A percentile compares a stretch with the other conserved stretches of the same genome.
Conservation (phyloP, 1,284 basidiomycete species). For the Tylopilus sp. region DNA sequence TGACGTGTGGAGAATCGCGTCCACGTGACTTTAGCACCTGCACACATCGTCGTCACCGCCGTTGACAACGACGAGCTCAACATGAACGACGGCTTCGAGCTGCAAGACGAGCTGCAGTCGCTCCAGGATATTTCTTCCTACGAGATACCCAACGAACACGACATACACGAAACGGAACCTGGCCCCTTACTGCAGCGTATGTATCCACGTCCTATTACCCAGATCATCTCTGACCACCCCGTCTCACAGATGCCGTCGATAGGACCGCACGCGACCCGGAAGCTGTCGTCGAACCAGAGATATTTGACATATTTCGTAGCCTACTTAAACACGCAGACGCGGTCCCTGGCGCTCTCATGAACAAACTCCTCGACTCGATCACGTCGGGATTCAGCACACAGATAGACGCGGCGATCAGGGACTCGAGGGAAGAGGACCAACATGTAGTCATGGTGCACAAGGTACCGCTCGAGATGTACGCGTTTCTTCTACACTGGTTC, state of each 20-base stretch:
- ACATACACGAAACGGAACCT: conserved; percentile 39
- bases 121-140: conserved; percentile 43
- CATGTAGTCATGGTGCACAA: conserved; percentile 69
- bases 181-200: conserved; percentile 36
- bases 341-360: conserved; percentile 61
- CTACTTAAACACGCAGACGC: conserved; percentile 67
- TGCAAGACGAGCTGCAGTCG: conserved; percentile 50
- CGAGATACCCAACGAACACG: conserved; percentile 48
- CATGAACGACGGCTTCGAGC: conserved; percentile 37
- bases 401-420: conserved; percentile 62
- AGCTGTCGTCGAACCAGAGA: conserved; percentile 57
- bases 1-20: not conserved
- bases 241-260: conserved; percentile 63
- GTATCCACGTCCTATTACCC: not conserved
- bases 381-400: conserved; percentile 68
- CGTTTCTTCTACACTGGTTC: conserved; percentile 86
- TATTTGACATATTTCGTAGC: conserved; percentile 78
- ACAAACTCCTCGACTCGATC: conserved; percentile 76
- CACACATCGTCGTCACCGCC: not conserved
- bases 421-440: conserved; percentile 69
- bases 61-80: conserved; percentile 2
- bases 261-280: conserved; percentile 71
- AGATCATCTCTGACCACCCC: conserved; percentile 3
- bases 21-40: conserved; percentile 17
- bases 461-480: conserved; percentile 79